Percentiles rank a stretch among this genome's conserved stretches.
Evolutionary conservation across 78 protist species (phyloP).

Genomic region (Dictyostelium intermedium): DNA sequence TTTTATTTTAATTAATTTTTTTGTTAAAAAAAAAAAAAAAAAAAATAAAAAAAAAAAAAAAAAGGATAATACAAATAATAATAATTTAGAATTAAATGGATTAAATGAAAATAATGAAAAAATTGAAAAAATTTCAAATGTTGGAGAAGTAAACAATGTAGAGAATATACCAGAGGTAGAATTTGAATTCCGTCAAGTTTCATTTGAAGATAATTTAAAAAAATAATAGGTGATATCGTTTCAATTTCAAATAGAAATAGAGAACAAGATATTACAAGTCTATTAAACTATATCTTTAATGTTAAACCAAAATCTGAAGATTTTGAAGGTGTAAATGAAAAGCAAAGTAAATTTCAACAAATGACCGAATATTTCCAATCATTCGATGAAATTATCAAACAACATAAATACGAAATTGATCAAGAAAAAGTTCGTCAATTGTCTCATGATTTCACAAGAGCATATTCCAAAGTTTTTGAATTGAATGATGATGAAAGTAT

Average conservation of each 20-base stretch:
- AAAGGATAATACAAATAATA: no score
- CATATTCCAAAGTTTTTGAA: neutral
- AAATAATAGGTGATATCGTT: neutral
- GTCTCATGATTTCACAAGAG: neutral
- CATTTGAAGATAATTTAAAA: constrained; percentile 1
- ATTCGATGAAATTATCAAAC: neutral
- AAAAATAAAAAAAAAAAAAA: no score
- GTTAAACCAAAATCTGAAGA: neutral
- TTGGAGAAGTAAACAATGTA: neutral
- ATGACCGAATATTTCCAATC: neutral
- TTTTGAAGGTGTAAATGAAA: neutral
- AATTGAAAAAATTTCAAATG: neutral
- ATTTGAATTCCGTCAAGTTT: neutral
- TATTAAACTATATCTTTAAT: neutral
- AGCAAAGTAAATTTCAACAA: neutral
- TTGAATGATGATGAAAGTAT: neutral
- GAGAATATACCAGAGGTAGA: neutral
- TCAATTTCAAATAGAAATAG: neutral
- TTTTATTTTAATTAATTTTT: neutral
- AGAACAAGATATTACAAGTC: neutral
- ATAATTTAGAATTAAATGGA: neutral
- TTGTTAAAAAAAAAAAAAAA: neutral
- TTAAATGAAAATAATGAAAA: neutral
- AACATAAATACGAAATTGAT: neutral
- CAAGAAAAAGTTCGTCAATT: neutral